Evolutionary conservation across 257 asterid genomes (phyloP).

Genomic region (Leptodermis oblonga): DNA sequence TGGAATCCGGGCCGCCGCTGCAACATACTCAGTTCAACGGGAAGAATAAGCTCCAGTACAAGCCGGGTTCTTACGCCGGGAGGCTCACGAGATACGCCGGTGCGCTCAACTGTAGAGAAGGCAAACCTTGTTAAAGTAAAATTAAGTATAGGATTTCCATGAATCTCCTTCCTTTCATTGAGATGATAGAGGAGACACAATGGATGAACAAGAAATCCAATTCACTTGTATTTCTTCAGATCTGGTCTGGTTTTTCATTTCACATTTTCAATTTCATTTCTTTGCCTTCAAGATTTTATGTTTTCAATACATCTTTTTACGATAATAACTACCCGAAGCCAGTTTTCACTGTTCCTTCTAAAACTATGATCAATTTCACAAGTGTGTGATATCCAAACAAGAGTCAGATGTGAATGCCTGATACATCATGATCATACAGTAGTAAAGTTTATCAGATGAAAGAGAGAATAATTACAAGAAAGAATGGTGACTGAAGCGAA

Average conservation of each 20-base stretch:
- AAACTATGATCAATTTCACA: no score
- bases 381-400: not conserved
- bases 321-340: no score
- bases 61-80: constrained; percentile 58
- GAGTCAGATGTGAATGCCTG: not conserved
- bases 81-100: constrained; percentile 67
- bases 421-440: not conserved
- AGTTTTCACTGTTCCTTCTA: no score
- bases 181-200: not conserved
- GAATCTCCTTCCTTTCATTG: not conserved
- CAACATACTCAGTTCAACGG: constrained; percentile 21
- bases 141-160: no score
- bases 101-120: constrained; percentile 43
- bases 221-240: not conserved
- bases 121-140: constrained; percentile 22
- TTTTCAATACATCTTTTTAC: no score
- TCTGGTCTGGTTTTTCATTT: not conserved
- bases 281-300: no score
- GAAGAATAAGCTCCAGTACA: constrained; percentile 30
- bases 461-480: not conserved
- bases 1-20: constrained; percentile 49
- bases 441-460: not conserved
- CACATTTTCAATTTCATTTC: not conserved
- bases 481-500: not conserved
- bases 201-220: not conserved